A percentile compares a stretch with the other conserved stretches of the same genome.
phyloP scores from a whole-genome alignment of 768 basidiomycete genomes.

The Lactarius pseudohatsudake region DNA sequence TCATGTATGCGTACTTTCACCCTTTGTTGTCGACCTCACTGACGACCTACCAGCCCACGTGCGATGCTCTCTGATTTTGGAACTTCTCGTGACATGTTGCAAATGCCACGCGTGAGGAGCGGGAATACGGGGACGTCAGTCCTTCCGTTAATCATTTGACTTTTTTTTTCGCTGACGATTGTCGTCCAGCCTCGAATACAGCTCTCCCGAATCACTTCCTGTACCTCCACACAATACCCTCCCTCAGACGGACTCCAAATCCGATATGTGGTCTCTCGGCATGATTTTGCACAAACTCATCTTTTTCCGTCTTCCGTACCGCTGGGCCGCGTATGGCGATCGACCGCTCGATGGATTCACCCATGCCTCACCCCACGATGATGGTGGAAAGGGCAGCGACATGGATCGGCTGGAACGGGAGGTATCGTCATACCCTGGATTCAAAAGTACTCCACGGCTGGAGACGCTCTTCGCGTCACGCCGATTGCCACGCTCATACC shows the following conservation, averaged over 20 bases:
- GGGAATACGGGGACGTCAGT: slow-evolving; percentile 95
- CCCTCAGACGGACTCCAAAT: slow-evolving; percentile 76
- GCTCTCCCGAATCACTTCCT: slow-evolving; percentile 74
- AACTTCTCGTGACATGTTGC: slow-evolving; percentile 88
- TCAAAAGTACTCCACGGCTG: slow-evolving; percentile 51
- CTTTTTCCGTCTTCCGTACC: slow-evolving; percentile 88
- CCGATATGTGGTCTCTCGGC: slow-evolving; percentile 97
- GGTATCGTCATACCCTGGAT: slow-evolving; percentile 75
- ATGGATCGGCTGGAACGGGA: slow-evolving; percentile 72
- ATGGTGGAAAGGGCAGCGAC: slow-evolving; percentile 49
- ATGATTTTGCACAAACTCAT: slow-evolving; percentile 94
- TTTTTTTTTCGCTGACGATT: neutral
- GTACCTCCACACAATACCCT: slow-evolving; percentile 63
- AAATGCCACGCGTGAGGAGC: slow-evolving; percentile 62
- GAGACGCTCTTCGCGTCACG: slow-evolving; percentile 63
- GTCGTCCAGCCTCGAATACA: slow-evolving; percentile 25
- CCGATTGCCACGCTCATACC: slow-evolving; percentile 67
- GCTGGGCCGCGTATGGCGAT: slow-evolving; percentile 62
- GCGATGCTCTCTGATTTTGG: slow-evolving; percentile 97
- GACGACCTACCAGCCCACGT: slow-evolving; percentile 59
- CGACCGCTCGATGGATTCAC: slow-evolving; percentile 31
- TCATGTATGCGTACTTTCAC: slow-evolving; percentile 56
- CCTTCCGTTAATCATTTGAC: neutral
- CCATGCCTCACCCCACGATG: slow-evolving; percentile 35
- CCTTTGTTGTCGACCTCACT: neutral